Evolutionary conservation across 1,139 yeast species (phyloP).

Genomic region (Debaryomyces nepalensis): DNA sequence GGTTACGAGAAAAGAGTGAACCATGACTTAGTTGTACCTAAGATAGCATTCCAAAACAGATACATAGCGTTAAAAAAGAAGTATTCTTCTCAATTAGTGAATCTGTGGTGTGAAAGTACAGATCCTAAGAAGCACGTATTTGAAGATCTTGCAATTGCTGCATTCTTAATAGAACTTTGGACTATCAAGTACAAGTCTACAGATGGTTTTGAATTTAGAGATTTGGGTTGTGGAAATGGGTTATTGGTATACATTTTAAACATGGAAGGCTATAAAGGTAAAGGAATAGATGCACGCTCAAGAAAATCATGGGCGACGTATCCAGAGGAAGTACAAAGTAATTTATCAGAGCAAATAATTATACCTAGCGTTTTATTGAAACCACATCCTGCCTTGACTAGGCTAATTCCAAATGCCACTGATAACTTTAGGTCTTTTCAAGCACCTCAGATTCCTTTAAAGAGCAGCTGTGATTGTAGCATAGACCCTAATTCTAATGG

Average conservation of each 20-base stretch:
- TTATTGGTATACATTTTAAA: slow-evolving; percentile 74
- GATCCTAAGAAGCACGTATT: slow-evolving; percentile 96
- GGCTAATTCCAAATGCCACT: slow-evolving; percentile 54
- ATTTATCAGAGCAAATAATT: slow-evolving; percentile 74
- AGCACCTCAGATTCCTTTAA: slow-evolving; percentile 36
- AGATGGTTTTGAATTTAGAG: slow-evolving; percentile 71
- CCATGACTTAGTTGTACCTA: slow-evolving; percentile 86
- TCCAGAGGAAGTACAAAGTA: slow-evolving; percentile 61
- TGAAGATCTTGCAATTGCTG: slow-evolving; percentile 95
- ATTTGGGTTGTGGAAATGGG: slow-evolving; percentile 96
- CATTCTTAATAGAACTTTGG: slow-evolving; percentile 93
- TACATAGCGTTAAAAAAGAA: slow-evolving; percentile 82
- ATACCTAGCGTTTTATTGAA: slow-evolving; percentile 73
- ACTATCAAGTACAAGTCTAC: slow-evolving; percentile 53
- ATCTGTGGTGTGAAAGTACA: slow-evolving; percentile 88
- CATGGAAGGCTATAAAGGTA: slow-evolving; percentile 80
- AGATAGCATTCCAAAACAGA: slow-evolving; percentile 80
- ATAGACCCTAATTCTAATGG: slow-evolving; percentile 11
- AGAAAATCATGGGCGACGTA: slow-evolving; percentile 86
- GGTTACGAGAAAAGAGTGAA: slow-evolving; percentile 89
- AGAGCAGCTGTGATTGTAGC: slow-evolving; percentile 2
- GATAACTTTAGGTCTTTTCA: slow-evolving; percentile 68
- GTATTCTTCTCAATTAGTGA: slow-evolving; percentile 77
- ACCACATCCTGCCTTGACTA: slow-evolving; percentile 66
- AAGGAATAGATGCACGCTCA: slow-evolving; percentile 88